Evolutionary conservation across 2,329 filamentous ascomycete genomes (phyloP), one percentile per base, ranked within the genome.

Genomic region (Cercospora zeina): DNA sequence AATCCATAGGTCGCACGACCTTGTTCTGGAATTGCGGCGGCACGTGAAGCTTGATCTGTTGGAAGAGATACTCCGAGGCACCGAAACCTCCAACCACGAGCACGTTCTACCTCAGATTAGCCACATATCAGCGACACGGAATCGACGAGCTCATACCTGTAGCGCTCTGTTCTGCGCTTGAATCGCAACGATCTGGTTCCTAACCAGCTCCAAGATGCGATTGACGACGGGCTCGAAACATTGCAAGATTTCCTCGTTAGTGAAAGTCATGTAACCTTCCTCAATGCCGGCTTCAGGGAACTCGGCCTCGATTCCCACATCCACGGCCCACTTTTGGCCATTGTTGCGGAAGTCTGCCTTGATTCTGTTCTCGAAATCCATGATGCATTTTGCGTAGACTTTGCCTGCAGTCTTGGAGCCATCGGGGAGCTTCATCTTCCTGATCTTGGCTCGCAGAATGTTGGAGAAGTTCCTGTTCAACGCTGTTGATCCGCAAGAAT

Each of bases 341-440:
- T 97, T 97, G 81, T 97, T 97, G 68, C 95, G 87, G 88, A 99
- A 99, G 77, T 97, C 95, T 54, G 95, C 95, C 83, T 99, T 99
- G 85, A 99, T 97, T 77, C 95, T 85, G 85, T 97, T 97, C 82
- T 99, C 95, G 73, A 99, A 99, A 79, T 99, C 95, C 93, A 97
- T 97, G 78, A 99, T 97, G 77, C 93, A 97, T 81, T 97, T 97
- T 69, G 93, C 93, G 77, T 97, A 97, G 59, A 99, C 95, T 77
- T 93, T 92, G 47, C 93, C 93, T n/a, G 95, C 93, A 2, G 92
- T 97, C 80, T 93, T 96, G 70, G 93, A 97, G 51, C 93, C 93
- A 74, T 97, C 93, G 1, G 95, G 93, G 50, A 99, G 83, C 80
- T 97, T 97, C 95, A 97, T 97, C 83, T 97, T 97, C 70, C 93